A percentile compares a stretch with the other conserved stretches of the same genome.
Evolutionary conservation across 176 grass and related monocot species (phyloP).

Genomic region (Stipa capillata): DNA sequence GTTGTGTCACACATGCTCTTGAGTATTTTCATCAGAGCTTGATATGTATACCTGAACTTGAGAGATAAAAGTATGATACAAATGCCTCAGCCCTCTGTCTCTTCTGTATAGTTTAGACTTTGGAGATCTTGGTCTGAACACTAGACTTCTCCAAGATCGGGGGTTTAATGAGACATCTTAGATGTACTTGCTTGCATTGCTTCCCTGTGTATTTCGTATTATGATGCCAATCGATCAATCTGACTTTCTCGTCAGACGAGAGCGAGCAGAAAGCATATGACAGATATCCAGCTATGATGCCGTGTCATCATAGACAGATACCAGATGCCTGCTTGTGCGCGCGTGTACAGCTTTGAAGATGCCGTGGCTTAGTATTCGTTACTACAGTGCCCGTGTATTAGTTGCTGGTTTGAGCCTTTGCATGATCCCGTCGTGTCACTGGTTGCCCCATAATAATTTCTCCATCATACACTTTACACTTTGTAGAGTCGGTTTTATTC

Average conservation of each 20-base stretch:
- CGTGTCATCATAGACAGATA: background rate
- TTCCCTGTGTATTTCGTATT: background rate
- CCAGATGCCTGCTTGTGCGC: background rate
- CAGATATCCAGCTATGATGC: conserved; percentile 11
- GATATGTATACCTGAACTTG: background rate
- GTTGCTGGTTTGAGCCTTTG: background rate
- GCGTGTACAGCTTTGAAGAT: background rate
- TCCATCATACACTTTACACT: background rate
- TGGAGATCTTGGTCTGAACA: background rate
- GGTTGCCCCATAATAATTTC: background rate
- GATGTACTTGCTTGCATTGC: background rate
- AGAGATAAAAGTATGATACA: background rate
- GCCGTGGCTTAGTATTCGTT: background rate
- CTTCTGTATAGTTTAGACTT: conserved; percentile 7
- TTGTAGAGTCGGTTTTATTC: too few relatives aligned
- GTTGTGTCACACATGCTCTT: background rate
- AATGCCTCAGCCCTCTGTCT: background rate
- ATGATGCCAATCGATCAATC: conserved; percentile 27
- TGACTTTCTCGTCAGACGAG: conserved; percentile 30
- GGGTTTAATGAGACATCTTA: conserved; percentile 19
- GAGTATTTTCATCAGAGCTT: background rate
- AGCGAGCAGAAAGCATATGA: background rate
- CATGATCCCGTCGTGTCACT: background rate
- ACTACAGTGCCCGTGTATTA: background rate
- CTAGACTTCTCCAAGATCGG: conserved; percentile 15